Conservation (phyloP, 2,329 filamentous ascomycete genomes). For the Rhynchosporium agropyri region DNA sequence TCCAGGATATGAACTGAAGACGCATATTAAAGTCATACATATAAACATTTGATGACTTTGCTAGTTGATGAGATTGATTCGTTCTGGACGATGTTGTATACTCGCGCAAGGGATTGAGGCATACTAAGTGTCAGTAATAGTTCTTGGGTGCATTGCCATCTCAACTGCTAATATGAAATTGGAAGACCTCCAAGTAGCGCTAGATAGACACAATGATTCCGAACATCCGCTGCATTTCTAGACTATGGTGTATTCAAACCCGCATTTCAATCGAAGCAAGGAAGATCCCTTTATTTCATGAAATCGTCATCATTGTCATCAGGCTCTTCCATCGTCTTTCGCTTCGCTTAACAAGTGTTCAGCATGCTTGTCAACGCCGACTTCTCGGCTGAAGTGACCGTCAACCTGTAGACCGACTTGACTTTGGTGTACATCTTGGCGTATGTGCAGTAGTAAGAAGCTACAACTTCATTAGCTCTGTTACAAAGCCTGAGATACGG, state of each 20-base stretch:
- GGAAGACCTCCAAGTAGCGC: no score
- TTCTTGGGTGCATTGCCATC: no score
- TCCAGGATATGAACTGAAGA: no score
- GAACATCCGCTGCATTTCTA: background rate
- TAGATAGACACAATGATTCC: no score
- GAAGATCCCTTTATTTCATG: background rate
- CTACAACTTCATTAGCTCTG: constrained; percentile 38
- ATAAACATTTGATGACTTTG: no score
- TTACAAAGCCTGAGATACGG: background rate
- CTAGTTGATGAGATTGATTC: no score
- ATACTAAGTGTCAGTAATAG: no score
- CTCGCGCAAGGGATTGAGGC: no score
- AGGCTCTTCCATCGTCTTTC: background rate
- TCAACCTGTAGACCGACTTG: constrained; percentile 72
- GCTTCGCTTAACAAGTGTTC: constrained; percentile 56
- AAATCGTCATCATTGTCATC: constrained; percentile 7
- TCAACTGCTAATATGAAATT: no score
- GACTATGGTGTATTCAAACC: background rate
- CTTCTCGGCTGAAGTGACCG: constrained; percentile 73
- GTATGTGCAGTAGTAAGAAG: constrained; percentile 76
- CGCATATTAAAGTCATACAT: no score
- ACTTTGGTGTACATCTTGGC: constrained; percentile 75
- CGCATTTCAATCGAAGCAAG: background rate
- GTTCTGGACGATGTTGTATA: no score
- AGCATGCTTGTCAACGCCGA: constrained; percentile 66